A percentile compares a stretch with the other conserved stretches of the same genome.
phyloP scores from a whole-genome alignment of 1,139 yeast species.

The Blastobotrys capitulatus region DNA sequence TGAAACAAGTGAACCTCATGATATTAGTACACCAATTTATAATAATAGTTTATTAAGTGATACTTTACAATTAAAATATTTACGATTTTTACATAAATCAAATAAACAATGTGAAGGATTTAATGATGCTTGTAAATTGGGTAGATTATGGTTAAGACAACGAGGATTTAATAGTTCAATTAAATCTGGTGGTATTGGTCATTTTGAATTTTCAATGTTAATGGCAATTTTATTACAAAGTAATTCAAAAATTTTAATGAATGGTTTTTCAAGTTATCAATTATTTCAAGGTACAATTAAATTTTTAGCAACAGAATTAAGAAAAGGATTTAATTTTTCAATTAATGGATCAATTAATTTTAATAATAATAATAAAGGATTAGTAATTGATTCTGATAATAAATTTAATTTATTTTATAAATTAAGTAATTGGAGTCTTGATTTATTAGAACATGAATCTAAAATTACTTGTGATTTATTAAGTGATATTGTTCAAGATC shows the following conservation, averaged over 20 bases:
- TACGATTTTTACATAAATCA: constrained; percentile 68
- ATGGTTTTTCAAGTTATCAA: constrained; percentile 90
- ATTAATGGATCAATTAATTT: not conserved
- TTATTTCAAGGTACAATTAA: constrained; percentile 81
- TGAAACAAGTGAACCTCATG: constrained; percentile 29
- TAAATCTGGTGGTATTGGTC: constrained; percentile 74
- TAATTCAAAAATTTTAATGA: constrained; percentile 56
- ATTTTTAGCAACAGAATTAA: constrained; percentile 73
- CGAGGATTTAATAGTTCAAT: constrained; percentile 63
- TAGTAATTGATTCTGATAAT: constrained; percentile 68
- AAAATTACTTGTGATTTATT: constrained; percentile 59
- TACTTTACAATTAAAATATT: constrained; percentile 60
- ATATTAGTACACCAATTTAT: constrained; percentile 74
- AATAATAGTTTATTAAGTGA: constrained; percentile 74
- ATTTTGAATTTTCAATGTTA: constrained; percentile 77
- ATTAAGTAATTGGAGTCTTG: constrained; percentile 67
- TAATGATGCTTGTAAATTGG: constrained; percentile 80
- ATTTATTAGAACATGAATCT: constrained; percentile 59
- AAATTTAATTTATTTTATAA: constrained; percentile 78
- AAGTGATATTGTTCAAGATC: constrained; percentile 74
- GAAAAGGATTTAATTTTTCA: constrained; percentile 24
- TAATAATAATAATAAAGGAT: constrained; percentile 14
- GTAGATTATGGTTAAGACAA: constrained; percentile 85
- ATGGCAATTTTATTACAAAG: constrained; percentile 81
- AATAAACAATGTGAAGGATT: constrained; percentile 78